Evolutionary conservation across 768 basidiomycete species (phyloP), one percentile per base, ranked within the genome.

Genomic region (Roridomyces roridus): DNA sequence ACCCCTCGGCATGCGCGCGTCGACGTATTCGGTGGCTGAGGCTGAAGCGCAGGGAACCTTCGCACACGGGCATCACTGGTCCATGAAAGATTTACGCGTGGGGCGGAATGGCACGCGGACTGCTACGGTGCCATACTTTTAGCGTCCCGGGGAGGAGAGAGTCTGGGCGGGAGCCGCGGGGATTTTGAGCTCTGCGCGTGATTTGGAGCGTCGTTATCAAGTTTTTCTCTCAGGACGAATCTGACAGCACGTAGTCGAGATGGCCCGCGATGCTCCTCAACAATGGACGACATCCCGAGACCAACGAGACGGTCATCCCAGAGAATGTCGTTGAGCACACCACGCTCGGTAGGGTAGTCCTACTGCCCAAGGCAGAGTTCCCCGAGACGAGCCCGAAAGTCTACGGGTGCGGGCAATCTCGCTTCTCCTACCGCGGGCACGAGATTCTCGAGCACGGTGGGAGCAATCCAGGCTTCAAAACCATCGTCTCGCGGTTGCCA

Each of bases 391-490:
- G 74, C 46, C 70, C 74, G 0, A 70, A 65, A 29, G 72, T 77
- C 0, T 80, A 80, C 34, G 78, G 77, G 0, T 69, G 70, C 15
- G 78, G 72, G 10, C 78, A 79, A 61, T 71, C 67, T 60, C 55
- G 74, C 10, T 78, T 69, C 51, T 69, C 75, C 0, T 79, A 79
- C 45, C 74, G 70, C 21, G 78, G 77, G 5, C 71, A 73, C 44
- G 76, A 77, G 45, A 65, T 79, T 10, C 71, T 81, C 36, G 78
- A 80, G 51, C 78, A 81, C 59, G 76, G 76, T 3, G 78, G 80
- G 2, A 70, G 65, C 42, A 74, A 75, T 54, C 75, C 77, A 2
- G 78, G 77, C 2, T 79, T 67, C 51, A 67, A 67, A 39, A 67
- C 63, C 9, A 67, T 55, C n/a, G 55, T 65, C 39, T 28, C 57